Evolutionary conservation across 805 yeast species (phyloP), one percentile per base, ranked within the genome.

Genomic region (Lipomyces sp.): DNA sequence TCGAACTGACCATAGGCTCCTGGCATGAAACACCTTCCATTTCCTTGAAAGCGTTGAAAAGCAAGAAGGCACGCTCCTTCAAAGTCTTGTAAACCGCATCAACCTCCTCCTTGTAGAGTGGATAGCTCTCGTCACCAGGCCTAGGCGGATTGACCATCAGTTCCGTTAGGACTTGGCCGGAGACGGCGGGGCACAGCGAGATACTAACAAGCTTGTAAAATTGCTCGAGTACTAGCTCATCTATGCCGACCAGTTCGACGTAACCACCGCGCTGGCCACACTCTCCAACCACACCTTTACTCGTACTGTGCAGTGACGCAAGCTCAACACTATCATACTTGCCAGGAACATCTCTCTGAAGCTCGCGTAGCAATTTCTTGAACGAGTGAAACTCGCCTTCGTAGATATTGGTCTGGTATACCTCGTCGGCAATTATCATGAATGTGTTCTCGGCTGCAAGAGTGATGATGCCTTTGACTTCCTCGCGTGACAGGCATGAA

Each of bases 231-330:
- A 93, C 88, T 56, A 89, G 92, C 2, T 81, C 82, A 13, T 84
- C 80, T 79, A 95, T 90, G 0, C 97, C 97, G 10, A 88, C 84
- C 6, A 93, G 80, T 79, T 95, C 99, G 95, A 95, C 90, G 82
- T 93, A 95, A 4, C 99, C 99, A 74, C 98, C 99, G 80, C 99
- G 87, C 81, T 95, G 99, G 67, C 99, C 99, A 84, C 99, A 95
- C 80, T 95, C 99, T 69, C 99, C 99, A 69, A 92, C 85, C 73
- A 92, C 91, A 77, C 99, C 99, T 79, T 95, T 95, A 11, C 98
- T 94, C 54, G 97, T 92, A 15, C 98, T 92, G 78, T 95, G 98
- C 72, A 95, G 81, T 1, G 98, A 93, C 2, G 96, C 98, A 65
- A 95, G 83, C 77, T 92, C 97, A 51, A 95, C 94, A 67, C 86